Base-by-base conservation (phyloP, 2,329 filamentous ascomycete species). In the Cercospora sp. region DNA sequence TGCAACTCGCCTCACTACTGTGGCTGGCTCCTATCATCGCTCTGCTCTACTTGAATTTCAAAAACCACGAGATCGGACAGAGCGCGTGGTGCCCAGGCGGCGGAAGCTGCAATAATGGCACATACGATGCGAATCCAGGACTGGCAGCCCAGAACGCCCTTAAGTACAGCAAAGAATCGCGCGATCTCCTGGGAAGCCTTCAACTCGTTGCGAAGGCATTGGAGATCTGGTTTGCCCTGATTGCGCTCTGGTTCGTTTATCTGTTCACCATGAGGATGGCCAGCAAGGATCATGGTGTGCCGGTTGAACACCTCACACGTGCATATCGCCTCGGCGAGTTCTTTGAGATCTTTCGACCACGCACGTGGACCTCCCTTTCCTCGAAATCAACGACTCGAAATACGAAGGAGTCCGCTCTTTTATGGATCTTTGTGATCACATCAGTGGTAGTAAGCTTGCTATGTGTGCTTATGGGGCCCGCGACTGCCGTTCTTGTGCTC, bases 191-290 rank as follows among this genome's bases (percentile, higher is more conserved):
- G 5, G 77, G 76, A n/a, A 69, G 65, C 2, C 69, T 78, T 10
- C 77, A 78, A 62, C 69, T 78, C 8, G 74, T 72, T 7, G 72
- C 77, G 1, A 78, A 78, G 63, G 72, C 70, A 2, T 67, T 78
- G 0, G 77, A 78, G 63, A 69, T 78, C 45, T 78, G 77, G 77
- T 78, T 78, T 67, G 67, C 67, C 2, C 42, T 76, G 30, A 71
- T 78, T 33, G 73, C 75, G 9, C 64, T 68, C 20, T 72, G 66
- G 45, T 69, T 78, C 18, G 70, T 78, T 8, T 77, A 75, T 57
- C 68, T 76, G 16, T 33, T 75, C 30, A 75, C 73, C 3, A 74
- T 76, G 62, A 61, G 68, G 1, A 63, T 77, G 12, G 76, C 75
- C 26, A 66, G 65, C 9, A 70, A 61, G 39, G 65, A 58, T 3